phyloP scores from a whole-genome alignment of 495 filamentous ascomycete species.

The Evansstolkia leycettana region DNA sequence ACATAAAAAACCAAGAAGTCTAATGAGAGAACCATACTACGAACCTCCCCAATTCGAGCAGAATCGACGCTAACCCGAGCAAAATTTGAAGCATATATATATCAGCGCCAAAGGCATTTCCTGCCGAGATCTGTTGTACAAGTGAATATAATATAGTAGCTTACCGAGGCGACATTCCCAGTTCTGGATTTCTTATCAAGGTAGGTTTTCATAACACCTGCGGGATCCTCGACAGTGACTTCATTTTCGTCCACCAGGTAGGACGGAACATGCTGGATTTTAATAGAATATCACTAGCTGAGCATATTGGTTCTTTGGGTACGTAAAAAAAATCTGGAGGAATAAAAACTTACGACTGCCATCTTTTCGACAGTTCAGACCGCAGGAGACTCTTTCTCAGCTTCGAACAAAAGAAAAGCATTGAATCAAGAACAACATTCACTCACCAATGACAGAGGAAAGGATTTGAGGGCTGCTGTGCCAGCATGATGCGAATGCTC shows the following conservation, averaged over 20 bases:
- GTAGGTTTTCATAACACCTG: conserved; percentile 4
- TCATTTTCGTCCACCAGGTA: conserved; percentile 10
- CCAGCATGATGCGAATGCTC: conserved; percentile 16
- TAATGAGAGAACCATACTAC: background rate
- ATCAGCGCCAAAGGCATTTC: too few relatives aligned
- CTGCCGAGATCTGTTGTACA: too few relatives aligned
- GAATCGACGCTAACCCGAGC: conserved; percentile 15
- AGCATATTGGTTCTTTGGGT: background rate
- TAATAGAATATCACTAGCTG: background rate
- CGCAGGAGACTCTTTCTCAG: background rate
- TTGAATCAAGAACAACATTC: background rate
- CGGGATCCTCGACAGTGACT: conserved; percentile 11
- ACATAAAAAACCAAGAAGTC: too few relatives aligned
- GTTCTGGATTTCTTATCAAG: conserved; percentile 8
- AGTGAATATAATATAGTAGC: too few relatives aligned
- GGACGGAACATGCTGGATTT: conserved; percentile 12
- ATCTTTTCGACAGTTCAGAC: conserved; percentile 12
- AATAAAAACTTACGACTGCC: conserved; percentile 9
- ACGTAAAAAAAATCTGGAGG: background rate
- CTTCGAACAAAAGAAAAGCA: too few relatives aligned
- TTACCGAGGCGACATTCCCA: conserved; percentile 2
- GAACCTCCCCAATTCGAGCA: conserved; percentile 20
- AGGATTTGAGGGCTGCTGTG: conserved; percentile 8
- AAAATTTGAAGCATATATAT: background rate
- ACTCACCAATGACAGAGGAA: conserved; percentile 17